Evolutionary conservation across 352 stramenopile species (phyloP), one percentile per base, ranked within the genome.

Genomic region (Globisporangium recalcitrans): DNA sequence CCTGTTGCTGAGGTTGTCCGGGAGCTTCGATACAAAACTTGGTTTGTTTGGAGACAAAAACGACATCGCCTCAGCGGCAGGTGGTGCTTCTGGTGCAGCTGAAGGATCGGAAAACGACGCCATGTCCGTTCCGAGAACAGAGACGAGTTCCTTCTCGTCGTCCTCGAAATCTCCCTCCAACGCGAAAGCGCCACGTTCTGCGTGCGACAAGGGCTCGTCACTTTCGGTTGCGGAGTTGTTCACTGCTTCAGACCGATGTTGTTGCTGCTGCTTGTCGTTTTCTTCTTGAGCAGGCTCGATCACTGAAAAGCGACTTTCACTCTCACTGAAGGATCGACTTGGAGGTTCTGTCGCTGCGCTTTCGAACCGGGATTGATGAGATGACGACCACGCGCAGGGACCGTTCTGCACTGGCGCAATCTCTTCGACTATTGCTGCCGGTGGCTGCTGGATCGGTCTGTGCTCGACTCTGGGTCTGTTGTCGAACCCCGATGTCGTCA

Each of bases 1-100:
- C 19, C 14, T 64, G 13, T 19, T 60, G 38, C 36, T 14, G 47
- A 36, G 38, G 10, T 49, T 64, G n/a, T 58, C 54, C 19, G 69
- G 59, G 8, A 69, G 44, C 26, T 16, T 67, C 1, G 62, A 42
- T 46, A 78, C 71, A 49, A 71, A 62, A 27, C 66, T 76, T 16
- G 70, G 68, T 63, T 77, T 68, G 65, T 69, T 72, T 4, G 72
- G 77, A 1, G 73, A 80, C 38, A 87, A 53, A 59, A 87, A 87
- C 36, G 77, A 87, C 59, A 62, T 82, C 24, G 63, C 48, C 14
- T 61, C 32, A 24, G 54, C 19, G 8, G 16, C 11, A 27, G 21
- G 9, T 34, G 47, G 32, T 44, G 59, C 21, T 48, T 27, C 21
- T 58, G 38, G 2, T 38, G 59, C 19, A 34, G 16, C 26, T 4